Evolutionary conservation across 2,329 filamentous ascomycete species (phyloP).

Genomic region (Dothideomycetes sp.): DNA sequence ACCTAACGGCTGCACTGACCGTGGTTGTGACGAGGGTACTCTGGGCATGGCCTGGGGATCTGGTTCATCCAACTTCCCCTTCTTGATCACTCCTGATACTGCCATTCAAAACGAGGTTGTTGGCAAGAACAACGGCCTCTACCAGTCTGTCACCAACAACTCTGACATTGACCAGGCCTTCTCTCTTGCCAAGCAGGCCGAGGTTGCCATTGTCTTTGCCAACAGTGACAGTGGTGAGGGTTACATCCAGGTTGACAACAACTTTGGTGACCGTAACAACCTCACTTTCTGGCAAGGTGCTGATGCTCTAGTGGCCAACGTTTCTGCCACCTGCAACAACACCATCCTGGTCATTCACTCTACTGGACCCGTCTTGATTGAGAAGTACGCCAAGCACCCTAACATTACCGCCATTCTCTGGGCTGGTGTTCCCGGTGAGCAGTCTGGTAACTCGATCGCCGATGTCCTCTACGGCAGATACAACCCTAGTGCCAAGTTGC

Average conservation of each 20-base stretch:
- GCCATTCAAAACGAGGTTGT: constrained; percentile 23
- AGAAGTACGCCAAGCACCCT: constrained; percentile 59
- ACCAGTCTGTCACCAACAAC: constrained; percentile 23
- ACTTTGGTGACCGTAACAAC: constrained; percentile 40
- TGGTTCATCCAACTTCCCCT: constrained; percentile 32
- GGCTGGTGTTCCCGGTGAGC: constrained; percentile 69
- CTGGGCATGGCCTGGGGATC: constrained; percentile 41
- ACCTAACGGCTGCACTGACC: constrained; percentile 39
- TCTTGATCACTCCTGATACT: constrained; percentile 22
- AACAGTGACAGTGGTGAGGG: constrained; percentile 42
- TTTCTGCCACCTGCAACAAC: constrained; percentile 67
- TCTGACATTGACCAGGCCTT: constrained; percentile 20
- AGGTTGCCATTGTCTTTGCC: constrained; percentile 38
- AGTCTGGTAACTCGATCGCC: constrained; percentile 65
- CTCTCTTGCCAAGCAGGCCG: constrained; percentile 21
- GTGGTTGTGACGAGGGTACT: constrained; percentile 37
- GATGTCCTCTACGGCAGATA: constrained; percentile 70
- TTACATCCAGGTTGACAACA: constrained; percentile 36
- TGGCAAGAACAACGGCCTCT: constrained; percentile 16
- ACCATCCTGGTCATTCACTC: constrained; percentile 85
- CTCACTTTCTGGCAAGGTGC: constrained; percentile 37
- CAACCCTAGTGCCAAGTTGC: constrained; percentile 64
- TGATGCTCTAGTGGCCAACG: constrained; percentile 57
- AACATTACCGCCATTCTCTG: constrained; percentile 75
- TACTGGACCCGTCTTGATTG: constrained; percentile 64